These are phyloP conservation scores for Trichoderma breve DNA, from an alignment of 2,329 filamentous ascomycete species.

Conservation along the genomic window DNA sequence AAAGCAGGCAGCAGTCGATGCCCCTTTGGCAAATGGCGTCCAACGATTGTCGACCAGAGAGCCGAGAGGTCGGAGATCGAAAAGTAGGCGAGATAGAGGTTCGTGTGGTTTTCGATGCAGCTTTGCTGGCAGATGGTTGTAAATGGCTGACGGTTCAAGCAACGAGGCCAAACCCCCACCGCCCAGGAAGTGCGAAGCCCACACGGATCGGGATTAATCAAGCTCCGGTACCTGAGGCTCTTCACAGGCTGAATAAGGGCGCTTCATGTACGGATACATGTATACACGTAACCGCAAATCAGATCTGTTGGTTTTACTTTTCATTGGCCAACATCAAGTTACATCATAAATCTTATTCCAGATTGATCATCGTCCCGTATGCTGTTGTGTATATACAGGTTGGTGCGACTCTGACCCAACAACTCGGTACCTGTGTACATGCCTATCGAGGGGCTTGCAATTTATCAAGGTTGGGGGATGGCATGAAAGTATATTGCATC, in stretches of 20 bases:
- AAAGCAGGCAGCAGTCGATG: background rate
- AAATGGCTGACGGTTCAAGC: slow-evolving; percentile 1
- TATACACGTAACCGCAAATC: background rate
- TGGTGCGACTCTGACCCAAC: background rate
- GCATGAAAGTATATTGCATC: background rate
- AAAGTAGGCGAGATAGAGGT: background rate
- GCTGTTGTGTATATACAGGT: background rate
- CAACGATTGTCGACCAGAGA: background rate
- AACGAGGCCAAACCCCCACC: slow-evolving; percentile 11
- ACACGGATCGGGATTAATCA: slow-evolving; percentile 12
- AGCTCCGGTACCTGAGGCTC: slow-evolving; percentile 9
- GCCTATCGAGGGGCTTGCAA: background rate
- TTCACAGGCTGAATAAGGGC: background rate
- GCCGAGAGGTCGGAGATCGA: background rate
- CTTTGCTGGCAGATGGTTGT: background rate
- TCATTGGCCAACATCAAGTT: background rate
- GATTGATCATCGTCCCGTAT: background rate
- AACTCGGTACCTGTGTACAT: background rate
- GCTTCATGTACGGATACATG: background rate
- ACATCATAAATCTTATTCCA: background rate
- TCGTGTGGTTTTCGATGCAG: background rate
- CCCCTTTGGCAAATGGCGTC: background rate
- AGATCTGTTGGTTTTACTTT: background rate
- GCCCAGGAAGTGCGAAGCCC: background rate
- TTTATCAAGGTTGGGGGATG: background rate